These are phyloP conservation scores for Epithele typhae DNA, from an alignment of 768 basidiomycete species.

Conservation along the genomic window DNA sequence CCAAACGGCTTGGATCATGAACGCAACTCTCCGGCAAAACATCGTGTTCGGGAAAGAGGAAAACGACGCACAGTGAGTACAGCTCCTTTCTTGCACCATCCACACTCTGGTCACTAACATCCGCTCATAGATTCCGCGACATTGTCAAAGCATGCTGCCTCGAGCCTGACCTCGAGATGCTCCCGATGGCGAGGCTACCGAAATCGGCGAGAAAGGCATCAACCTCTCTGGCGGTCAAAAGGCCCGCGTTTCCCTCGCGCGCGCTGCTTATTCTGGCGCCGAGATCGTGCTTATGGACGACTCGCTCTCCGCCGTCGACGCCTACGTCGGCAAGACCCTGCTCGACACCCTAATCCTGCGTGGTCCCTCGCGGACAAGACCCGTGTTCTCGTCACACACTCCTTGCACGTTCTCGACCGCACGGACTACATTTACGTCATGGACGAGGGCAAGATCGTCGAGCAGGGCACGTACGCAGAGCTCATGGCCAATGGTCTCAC, in stretches of 20 bases:
- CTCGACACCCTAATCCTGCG: slow-evolving; percentile 31
- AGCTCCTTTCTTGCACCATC: too few species aligned
- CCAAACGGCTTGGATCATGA: slow-evolving; percentile 60
- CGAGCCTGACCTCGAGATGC: slow-evolving; percentile 63
- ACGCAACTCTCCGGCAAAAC: slow-evolving; percentile 69
- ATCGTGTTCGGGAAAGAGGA: slow-evolving; percentile 67
- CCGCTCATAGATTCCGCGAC: slow-evolving; percentile 41
- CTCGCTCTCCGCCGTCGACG: slow-evolving; percentile 75
- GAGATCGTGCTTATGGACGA: slow-evolving; percentile 81
- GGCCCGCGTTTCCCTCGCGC: slow-evolving; percentile 70
- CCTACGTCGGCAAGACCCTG: slow-evolving; percentile 63
- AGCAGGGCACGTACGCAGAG: slow-evolving; percentile 36
- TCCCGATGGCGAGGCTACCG: slow-evolving; percentile 68
- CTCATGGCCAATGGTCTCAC: slow-evolving; percentile 26
- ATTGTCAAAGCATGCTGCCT: slow-evolving; percentile 65
- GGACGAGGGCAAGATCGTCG: slow-evolving; percentile 54
- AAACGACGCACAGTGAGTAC: slow-evolving; percentile 26
- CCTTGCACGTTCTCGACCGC: slow-evolving; percentile 80
- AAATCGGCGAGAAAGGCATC: slow-evolving; percentile 77
- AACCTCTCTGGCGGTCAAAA: slow-evolving; percentile 52
- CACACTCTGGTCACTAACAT: too few species aligned
- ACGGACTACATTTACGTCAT: slow-evolving; percentile 77
- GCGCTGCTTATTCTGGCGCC: slow-evolving; percentile 69
- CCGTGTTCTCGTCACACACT: slow-evolving; percentile 85
- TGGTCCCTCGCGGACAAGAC: slow-evolving; percentile 49